Base-by-base conservation (phyloP, 805 yeast species). In the Cyberlindnera euphorbiae region DNA sequence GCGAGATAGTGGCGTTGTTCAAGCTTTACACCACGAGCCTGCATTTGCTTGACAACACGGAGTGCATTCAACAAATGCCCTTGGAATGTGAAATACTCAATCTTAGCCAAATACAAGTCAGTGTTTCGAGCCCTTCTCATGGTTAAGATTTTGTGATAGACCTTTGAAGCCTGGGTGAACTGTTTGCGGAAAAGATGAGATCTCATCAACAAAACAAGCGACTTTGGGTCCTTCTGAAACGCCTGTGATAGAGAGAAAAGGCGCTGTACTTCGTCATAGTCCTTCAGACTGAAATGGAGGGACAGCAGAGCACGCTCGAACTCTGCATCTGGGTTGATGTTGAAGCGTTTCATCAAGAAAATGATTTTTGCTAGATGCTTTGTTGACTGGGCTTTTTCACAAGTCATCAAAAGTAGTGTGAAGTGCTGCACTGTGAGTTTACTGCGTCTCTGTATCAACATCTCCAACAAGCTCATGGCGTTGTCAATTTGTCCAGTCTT, bases 41-140 rank as follows among this genome's bases (percentile, higher is more conserved):
- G 55, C 51, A 62, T 55, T 16, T 41, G 42, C 21, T 49, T 53
- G 14, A 64, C 25, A 4, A 58, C 32, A 12, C 50, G 47, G n/a
- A 63, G 41, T 1, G 65, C 61, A 1, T 19, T 55, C 50, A 16
- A 48, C 58, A 32, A 62, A 30, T 28, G 36, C 9, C 39, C 56
- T 43, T 38, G 44, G 34, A 28, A 28, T 8, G 44, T 28, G 30
- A 25, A 26, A 27, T 13, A 41, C 19, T 38, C 45, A 28, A 44
- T 11, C 28, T 33, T 37, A 16, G 38, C 40, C 11, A 30, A 24
- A 19, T 21, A 32, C 17, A 41, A 9, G 5, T 27, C 35, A 12
- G 36, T 18, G 5, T 22, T 12, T 3, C 15, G 26, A 4, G 14
- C 7, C 8, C 21, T n/a, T 12, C 28, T 26, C 22, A 27, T 8